A percentile compares a stretch with the other conserved stretches of the same genome.
phyloP scores from a whole-genome alignment of 768 basidiomycete genomes.

The Phylloporus sp. region DNA sequence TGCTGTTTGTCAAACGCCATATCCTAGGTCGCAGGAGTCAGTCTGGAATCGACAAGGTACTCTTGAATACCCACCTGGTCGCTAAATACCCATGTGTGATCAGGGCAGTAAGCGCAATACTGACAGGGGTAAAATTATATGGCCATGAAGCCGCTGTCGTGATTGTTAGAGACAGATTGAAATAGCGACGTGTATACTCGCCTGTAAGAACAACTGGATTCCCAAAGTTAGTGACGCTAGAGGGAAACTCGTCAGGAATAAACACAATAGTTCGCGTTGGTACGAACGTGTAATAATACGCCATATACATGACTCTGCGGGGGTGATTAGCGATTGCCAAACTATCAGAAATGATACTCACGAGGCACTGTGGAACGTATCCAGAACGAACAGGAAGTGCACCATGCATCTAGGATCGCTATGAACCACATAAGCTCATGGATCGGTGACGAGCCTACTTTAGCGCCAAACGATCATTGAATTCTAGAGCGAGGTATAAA shows the following conservation, averaged over 20 bases:
- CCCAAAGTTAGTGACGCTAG: slow-evolving; percentile 12
- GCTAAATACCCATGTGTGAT: slow-evolving; percentile 47
- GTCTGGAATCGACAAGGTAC: too few relatives aligned
- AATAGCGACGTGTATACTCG: not conserved
- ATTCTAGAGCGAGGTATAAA: not conserved
- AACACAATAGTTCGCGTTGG: too few relatives aligned
- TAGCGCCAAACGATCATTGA: slow-evolving; percentile 9
- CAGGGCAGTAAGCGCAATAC: slow-evolving; percentile 43
- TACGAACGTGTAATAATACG: slow-evolving; percentile 16
- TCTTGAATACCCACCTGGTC: slow-evolving; percentile 33
- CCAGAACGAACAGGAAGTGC: slow-evolving; percentile 13
- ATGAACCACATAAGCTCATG: not conserved
- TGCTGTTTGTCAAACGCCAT: slow-evolving; percentile 9
- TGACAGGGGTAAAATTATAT: slow-evolving; percentile 46
- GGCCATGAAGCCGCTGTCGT: slow-evolving; percentile 42
- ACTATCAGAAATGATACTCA: not conserved
- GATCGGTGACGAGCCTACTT: not conserved
- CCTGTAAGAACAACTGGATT: slow-evolving; percentile 11
- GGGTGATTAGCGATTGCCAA: not conserved
- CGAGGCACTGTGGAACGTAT: slow-evolving; percentile 19
- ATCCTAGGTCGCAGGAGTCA: slow-evolving; percentile 7
- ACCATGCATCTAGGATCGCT: slow-evolving; percentile 12
- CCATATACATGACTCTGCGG: slow-evolving; percentile 16
- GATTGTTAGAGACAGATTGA: not conserved
- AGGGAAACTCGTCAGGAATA: not conserved